Base-by-base conservation (phyloP, 306 rosid genomes). In the Prunus mira region DNA sequence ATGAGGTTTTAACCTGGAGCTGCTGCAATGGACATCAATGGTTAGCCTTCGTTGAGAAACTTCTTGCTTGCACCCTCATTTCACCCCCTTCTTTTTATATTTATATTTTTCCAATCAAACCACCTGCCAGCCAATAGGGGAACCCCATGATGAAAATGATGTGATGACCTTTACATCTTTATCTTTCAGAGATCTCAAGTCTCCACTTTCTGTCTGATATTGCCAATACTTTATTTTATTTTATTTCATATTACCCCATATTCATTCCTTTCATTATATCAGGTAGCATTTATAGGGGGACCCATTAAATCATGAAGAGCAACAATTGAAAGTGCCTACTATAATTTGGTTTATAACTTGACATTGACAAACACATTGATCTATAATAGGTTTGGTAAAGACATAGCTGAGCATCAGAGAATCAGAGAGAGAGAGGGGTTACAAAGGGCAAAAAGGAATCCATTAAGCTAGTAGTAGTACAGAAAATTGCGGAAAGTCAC, bases 401-500 rank as follows among this genome's bases (percentile, higher is more conserved):
- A 73, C 46, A 58, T 9, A 57, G 76, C 27, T 24, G 45, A 58
- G 43, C 67, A 58, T 14, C 54, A 22, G 24, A 25, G 51, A 9
- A 69, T 41, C 6, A 49, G 41, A 6, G 43, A 38, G 43, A 7
- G 43, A 38, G 43, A 38, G 2, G 0, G 46, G 28, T 61, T 61
- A 61, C 69, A 28, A 20, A 61, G 64, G 78, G 63, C 51, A 9
- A 46, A 73, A 47, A 4, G 58, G 49, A 63, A 68, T 73, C 67
- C 83, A 58, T 77, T 78, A 73, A 74, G 78, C 78, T 62, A 71
- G 78, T 77, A 55, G 79, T 67, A 78, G 65, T 30, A 63, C 82
- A 86, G 80, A 81, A 80, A 81, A 81, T 71, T 58, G 76, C 75
- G 86, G 82, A 79, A 64, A 85, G 55, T 78, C 67, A 38, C 81